Base-by-base conservation (phyloP, 1,139 yeast species). In the Hansenula anomala region DNA sequence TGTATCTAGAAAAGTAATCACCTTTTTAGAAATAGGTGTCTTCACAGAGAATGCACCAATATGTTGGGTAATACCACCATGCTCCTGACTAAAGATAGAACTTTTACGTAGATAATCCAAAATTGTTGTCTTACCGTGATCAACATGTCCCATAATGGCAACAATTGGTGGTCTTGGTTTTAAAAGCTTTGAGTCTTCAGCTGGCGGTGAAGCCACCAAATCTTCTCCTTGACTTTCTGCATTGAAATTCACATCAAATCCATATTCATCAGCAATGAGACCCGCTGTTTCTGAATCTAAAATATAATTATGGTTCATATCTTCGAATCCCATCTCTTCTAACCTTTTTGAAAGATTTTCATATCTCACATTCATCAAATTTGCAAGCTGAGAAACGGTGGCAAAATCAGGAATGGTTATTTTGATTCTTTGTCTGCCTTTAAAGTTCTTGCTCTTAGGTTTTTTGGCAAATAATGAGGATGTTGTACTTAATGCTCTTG, bases 121-220 rank as follows among this genome's bases (percentile, higher is more conserved):
- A 47, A 92, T 83, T 0, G 98, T 90, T 2, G 99, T 92, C 58
- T 92, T 92, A 1, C 99, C 99, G 58, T 92, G 99, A 60, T 92
- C 99, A 30, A 92, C 98, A 61, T 92, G 99, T 6, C 99, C 99
- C 97, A 92, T 92, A 38, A 92, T 87, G 0, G 98, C 90, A 2
- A 92, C 97, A 20, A 92, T 84, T 0, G 99, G 98, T 0, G 98
- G 89, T 48, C 98, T 69, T 14, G 80, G 71, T 38, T 78, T 78
- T 45, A 84, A 60, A 18, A 60, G 49, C 10, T 64, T 60, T 6
- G 69, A 64, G 32, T 75, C 73, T 10, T 75, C 71, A 20, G 77
- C 75, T 34, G 80, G 82, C 42, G 74, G 76, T 12, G 76, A 69
- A 1, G 66, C 67, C 52, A 30, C 46, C 6, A 58, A 31, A 56